Percentiles rank a stretch among this genome's conserved stretches.
phyloP scores from a whole-genome alignment of 1,284 basidiomycete species.

The Ustilago bromivora region DNA sequence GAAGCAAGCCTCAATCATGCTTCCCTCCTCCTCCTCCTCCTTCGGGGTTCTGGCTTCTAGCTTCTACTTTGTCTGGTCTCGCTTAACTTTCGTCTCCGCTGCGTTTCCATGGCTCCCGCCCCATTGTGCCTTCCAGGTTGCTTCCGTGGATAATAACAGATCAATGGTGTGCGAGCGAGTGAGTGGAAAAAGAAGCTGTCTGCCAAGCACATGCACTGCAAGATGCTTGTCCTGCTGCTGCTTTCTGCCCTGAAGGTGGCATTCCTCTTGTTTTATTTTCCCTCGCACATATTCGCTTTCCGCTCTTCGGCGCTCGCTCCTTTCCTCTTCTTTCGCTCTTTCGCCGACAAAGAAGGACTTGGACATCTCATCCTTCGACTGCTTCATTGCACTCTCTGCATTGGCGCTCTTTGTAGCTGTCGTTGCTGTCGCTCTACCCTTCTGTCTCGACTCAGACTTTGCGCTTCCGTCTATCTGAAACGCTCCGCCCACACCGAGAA shows the following conservation, averaged over 20 bases:
- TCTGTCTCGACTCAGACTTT: constrained; percentile 7
- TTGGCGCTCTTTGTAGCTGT: not conserved
- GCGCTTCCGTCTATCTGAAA: constrained; percentile 9
- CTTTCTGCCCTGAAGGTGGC: constrained; percentile 3
- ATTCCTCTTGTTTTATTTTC: not conserved
- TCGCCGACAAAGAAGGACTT: not conserved
- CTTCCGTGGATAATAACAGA: constrained; percentile 2
- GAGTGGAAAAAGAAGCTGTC: constrained; percentile 13
- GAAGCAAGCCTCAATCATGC: constrained; percentile 5
- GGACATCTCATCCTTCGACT: not conserved
- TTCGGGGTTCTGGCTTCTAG: not conserved
- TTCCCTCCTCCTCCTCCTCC: not conserved
- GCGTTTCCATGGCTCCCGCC: not conserved
- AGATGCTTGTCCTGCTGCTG: not conserved
- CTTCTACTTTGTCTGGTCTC: not conserved
- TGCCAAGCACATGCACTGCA: constrained; percentile 17
- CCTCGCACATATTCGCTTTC: not conserved
- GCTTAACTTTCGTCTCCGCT: not conserved
- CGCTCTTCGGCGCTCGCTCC: constrained; percentile 2
- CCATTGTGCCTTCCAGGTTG: not conserved
- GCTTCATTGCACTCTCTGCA: not conserved
- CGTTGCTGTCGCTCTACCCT: constrained; percentile 1
- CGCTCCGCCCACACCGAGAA: constrained; percentile 8
- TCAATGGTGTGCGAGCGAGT: not conserved
- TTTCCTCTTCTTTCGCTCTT: not conserved